phyloP scores from a whole-genome alignment of 108 stramenopile genomes.

The Skeletonema menzelii region DNA sequence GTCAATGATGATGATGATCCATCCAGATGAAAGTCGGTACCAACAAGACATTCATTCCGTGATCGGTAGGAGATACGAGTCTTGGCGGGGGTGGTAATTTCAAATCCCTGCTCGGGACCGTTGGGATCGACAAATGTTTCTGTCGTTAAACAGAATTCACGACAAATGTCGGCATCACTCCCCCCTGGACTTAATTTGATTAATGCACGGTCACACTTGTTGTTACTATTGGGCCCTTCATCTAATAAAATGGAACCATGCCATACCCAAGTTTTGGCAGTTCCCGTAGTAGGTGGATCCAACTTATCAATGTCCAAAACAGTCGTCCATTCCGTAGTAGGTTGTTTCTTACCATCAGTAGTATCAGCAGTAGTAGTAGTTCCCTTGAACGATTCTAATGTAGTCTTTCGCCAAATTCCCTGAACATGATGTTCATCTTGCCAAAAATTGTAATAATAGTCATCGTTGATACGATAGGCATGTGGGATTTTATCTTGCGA shows the following conservation, averaged over 20 bases:
- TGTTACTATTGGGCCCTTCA: slow-evolving; percentile 23
- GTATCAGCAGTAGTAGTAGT: too few relatives aligned
- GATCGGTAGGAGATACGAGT: slow-evolving; percentile 52
- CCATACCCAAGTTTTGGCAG: slow-evolving; percentile 82
- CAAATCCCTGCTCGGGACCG: slow-evolving; percentile 37
- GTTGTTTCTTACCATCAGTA: too few relatives aligned
- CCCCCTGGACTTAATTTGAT: slow-evolving; percentile 73
- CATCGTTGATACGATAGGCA: slow-evolving; percentile 25
- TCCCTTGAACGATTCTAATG: slow-evolving; percentile 50
- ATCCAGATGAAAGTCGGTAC: slow-evolving; percentile 55
- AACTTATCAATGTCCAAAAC: slow-evolving; percentile 80
- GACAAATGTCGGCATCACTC: slow-evolving; percentile 72
- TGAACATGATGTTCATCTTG: slow-evolving; percentile 59
- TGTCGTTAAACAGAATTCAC: slow-evolving; percentile 78
- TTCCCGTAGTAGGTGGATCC: slow-evolving; percentile 14
- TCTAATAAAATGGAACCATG: slow-evolving; percentile 49
- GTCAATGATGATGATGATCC: slow-evolving; percentile 49
- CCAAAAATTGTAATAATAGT: slow-evolving; percentile 62
- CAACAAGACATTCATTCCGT: slow-evolving; percentile 21
- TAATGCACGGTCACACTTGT: slow-evolving; percentile 52
- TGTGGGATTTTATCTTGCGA: slow-evolving; percentile 42
- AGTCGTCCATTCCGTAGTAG: slow-evolving; percentile 56
- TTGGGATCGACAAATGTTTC: slow-evolving; percentile 56
- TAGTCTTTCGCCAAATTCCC: slow-evolving; percentile 74
- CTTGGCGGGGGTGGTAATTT: slow-evolving; percentile 68